phyloP scores from a whole-genome alignment of 306 rosid species.

The Nissolia schottii region DNA sequence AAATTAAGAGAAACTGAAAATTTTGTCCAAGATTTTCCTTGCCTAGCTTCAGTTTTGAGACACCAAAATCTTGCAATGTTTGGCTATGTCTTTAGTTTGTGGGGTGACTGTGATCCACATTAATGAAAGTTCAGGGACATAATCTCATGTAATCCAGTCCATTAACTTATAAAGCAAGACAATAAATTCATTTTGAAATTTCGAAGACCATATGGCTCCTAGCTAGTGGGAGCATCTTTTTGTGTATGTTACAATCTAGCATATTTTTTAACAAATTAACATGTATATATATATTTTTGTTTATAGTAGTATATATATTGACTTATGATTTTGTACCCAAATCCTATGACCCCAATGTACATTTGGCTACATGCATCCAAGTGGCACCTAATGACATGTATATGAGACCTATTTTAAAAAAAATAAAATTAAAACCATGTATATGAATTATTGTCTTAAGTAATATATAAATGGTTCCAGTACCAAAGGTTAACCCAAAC shows the following conservation, averaged over 20 bases:
- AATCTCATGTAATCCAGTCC: neutral
- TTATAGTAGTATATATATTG: neutral
- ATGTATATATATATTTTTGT: neutral
- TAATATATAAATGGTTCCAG: no score
- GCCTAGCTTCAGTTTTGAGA: neutral
- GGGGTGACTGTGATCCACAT: constrained; percentile 21
- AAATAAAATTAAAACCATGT: no score
- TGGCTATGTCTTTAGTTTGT: constrained; percentile 20
- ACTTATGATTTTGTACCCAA: neutral
- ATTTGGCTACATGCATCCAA: no score
- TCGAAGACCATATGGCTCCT: neutral
- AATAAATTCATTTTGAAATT: neutral
- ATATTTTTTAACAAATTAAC: no score
- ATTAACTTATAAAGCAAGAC: neutral
- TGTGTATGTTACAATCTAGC: neutral
- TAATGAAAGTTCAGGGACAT: constrained; percentile 5
- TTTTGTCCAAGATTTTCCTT: constrained; percentile 28
- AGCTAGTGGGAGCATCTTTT: neutral
- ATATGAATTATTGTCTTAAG: no score
- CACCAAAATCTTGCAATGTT: constrained; percentile 13
- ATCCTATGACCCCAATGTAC: no score
- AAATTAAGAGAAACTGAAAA: neutral
- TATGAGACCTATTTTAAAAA: no score
- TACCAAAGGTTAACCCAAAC: no score
- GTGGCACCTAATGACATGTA: no score